Evolutionary conservation across 495 filamentous ascomycete genomes (phyloP).

Genomic region (Annulohypoxylon bovei): DNA sequence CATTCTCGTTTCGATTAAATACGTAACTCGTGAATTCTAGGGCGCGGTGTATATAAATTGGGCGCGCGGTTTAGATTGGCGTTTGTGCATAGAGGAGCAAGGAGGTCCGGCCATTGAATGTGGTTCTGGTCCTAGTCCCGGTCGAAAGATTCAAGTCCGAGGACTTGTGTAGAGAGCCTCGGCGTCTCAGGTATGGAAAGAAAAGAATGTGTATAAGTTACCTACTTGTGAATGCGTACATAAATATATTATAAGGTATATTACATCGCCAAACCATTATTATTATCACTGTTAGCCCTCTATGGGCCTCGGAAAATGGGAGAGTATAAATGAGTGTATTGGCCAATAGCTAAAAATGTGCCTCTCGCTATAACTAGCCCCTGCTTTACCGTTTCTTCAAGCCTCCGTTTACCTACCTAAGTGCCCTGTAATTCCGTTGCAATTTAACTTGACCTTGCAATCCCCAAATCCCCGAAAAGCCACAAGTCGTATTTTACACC

Average conservation of each 20-base stretch:
- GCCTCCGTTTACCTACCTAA: neutral
- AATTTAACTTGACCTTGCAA: neutral
- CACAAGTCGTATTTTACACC: neutral
- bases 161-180: constrained; percentile 5
- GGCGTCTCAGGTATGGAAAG: neutral
- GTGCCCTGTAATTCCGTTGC: neutral
- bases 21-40: neutral
- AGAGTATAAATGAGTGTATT: neutral
- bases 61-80: constrained; percentile 20
- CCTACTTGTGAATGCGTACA: neutral
- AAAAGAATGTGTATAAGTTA: constrained; percentile 15
- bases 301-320: too few relatives aligned
- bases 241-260: neutral
- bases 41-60: constrained; percentile 4
- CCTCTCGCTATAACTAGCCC: neutral
- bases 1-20: constrained; percentile 1
- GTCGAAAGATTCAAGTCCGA: neutral
- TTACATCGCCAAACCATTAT: neutral
- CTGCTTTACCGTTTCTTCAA: neutral
- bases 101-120: neutral
- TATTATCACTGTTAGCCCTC: too few relatives aligned
- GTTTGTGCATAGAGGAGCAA: constrained; percentile 6
- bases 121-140: neutral
- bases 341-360: neutral
- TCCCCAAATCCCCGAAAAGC: neutral